Evolutionary conservation across 2,329 filamentous ascomycete species (phyloP), one percentile per base, ranked within the genome.

Genomic region (Falciphora oryzae): DNA sequence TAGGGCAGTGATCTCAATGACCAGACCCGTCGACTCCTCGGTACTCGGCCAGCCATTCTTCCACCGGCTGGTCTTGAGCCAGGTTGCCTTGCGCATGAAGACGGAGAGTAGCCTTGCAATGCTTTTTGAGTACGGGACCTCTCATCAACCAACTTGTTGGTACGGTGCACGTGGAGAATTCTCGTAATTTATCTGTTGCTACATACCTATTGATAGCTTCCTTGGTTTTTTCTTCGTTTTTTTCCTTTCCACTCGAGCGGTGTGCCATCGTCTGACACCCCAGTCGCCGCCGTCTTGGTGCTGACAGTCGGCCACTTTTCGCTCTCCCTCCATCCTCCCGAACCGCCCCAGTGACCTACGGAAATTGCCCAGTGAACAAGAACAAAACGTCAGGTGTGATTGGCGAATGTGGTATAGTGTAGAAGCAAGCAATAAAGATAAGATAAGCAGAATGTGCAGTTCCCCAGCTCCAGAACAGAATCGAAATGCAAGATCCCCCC

Each of bases 111-210:
- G 75, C 44, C 62, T 25, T 63, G 65, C 75, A 77, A 72, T 72
- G 71, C 73, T 77, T 69, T 76, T 77, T 77, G 76, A 77, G 76
- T 77, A 75, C 75, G 75, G 70, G 68, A 70, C 74, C 62, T 63
- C 57, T 57, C 53, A 57, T 32, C 62, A 31, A 59, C 29, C 27
- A 16, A 53, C 73, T 74, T 72, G 68, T 70, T 32, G 67, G 70
- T 69, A 68, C 66, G 68, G 60, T 29, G 67, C 71, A 44, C 70
- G 65, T 76, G 72, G 74, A 73, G 74, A 25, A 71, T 64, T 68
- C 69, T 72, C 74, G 76, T 76, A 77, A 77, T 77, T 77, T 72
- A 76, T 75, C 72, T 71, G 73, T 73, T 77, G 76, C 71, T 65
- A 77, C 76, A 77, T 44, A 50, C 18, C 22, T n/a, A 18, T 56